Base-by-base conservation (phyloP, 1,139 yeast species). In the Suhomyces anneliseae region DNA sequence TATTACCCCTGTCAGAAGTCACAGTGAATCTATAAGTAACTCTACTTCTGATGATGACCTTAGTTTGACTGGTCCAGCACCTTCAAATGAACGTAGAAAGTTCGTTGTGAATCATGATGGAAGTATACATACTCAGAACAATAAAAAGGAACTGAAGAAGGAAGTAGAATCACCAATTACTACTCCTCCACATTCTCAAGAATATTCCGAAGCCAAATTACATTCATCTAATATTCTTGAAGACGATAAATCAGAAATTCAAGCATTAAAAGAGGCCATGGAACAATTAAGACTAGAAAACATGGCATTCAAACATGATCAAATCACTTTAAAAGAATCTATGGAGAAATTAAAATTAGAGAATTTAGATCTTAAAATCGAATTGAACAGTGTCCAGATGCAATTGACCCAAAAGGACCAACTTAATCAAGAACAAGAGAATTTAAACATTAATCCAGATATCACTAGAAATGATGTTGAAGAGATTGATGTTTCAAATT, bases 141-240 rank as follows among this genome's bases (percentile, higher is more conserved):
- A 26, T 7, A 35, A 39, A 29, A 33, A 37, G 5, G 26, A 36
- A 4, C 27, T 14, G 24, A 34, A 32, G 8, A 40, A 43, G 27
- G 38, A 32, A 3, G 40, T 29, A 8, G 56, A 52, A 9, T 59
- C 65, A 4, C 63, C 65, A 6, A 46, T 53, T 4, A 62, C 68
- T 7, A 62, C 66, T 1, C 68, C 68, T 7, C 68, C 68, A 7
- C 55, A 53, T 15, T 62, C 66, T 6, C 65, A 55, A 43, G 66
- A 62, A 15, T 51, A 42, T 33, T 43, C 48, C 6, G 49, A 54
- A 11, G 38, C 48, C 9, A 53, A 53, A 34, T 26, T 31, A 9
- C 33, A 8, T 8, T 19, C 35, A 14, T 27, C 40, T 7, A 42
- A 41, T 6, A 34, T 42, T 12, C 34, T 38, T 31, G 38, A 27